Percentiles rank a stretch among this genome's conserved stretches.
phyloP scores from a whole-genome alignment of 306 rosid genomes.

The Vachellia collinsii region DNA sequence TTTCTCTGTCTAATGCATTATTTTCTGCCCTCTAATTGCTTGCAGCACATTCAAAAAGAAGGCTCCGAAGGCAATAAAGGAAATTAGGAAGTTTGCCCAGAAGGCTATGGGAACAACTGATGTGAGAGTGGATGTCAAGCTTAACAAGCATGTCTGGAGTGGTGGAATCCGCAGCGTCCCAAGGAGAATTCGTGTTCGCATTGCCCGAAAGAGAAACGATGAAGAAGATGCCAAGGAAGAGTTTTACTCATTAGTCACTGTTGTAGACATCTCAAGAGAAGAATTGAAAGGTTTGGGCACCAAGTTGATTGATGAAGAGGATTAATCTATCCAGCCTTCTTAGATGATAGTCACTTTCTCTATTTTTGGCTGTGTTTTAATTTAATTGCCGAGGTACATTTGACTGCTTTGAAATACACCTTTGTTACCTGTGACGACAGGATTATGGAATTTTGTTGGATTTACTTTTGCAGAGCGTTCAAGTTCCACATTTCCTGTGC shows the following conservation, averaged over 20 bases:
- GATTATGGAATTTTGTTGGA: slow-evolving; percentile 20
- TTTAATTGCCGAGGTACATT: slow-evolving; percentile 14
- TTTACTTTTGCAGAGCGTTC: background rate
- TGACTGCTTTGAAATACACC: slow-evolving; percentile 1
- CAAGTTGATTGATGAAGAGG: slow-evolving; percentile 56
- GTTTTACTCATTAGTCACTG: slow-evolving; percentile 51
- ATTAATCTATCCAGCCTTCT: slow-evolving; percentile 32
- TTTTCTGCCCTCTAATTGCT: background rate
- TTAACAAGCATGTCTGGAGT: slow-evolving; percentile 55
- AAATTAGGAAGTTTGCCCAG: slow-evolving; percentile 57
- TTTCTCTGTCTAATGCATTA: background rate
- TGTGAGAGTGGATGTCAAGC: slow-evolving; percentile 58
- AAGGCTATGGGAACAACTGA: slow-evolving; percentile 58
- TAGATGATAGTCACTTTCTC: slow-evolving; percentile 11
- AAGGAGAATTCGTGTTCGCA: slow-evolving; percentile 41
- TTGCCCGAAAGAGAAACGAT: slow-evolving; percentile 49
- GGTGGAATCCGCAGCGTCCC: slow-evolving; percentile 57
- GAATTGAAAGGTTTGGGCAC: slow-evolving; percentile 53
- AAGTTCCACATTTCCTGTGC: background rate
- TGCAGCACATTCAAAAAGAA: slow-evolving; percentile 62
- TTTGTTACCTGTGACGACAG: background rate
- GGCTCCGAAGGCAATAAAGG: slow-evolving; percentile 54
- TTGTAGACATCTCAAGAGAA: slow-evolving; percentile 47
- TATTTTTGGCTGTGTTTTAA: slow-evolving; percentile 34
- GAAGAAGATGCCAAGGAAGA: slow-evolving; percentile 62